phyloP scores from a whole-genome alignment of 2,329 filamentous ascomycete genomes.

The Blastomyces percursus region DNA sequence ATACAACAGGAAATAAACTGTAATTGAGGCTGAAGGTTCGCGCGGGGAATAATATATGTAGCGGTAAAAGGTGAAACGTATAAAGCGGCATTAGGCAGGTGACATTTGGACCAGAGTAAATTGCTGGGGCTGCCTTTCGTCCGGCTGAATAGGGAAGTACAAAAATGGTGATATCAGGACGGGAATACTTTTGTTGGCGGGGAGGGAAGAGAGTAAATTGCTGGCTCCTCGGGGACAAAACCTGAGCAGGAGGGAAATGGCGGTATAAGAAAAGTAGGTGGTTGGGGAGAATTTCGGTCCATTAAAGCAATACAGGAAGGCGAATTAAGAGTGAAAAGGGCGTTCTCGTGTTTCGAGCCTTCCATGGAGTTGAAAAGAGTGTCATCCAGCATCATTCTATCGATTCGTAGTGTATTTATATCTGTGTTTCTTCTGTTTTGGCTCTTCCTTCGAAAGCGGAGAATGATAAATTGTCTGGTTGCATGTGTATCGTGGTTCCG shows the following conservation, averaged over 20 bases:
- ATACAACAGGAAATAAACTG: not conserved
- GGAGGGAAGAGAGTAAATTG: not conserved
- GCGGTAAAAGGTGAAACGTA: not conserved
- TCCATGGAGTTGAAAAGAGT: not conserved
- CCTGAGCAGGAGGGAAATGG: not conserved
- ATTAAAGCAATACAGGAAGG: not conserved
- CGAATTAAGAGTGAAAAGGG: not conserved
- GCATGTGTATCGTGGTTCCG: not conserved
- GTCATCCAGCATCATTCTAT: conserved; percentile 4
- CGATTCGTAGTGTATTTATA: not conserved
- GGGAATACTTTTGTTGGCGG: not conserved
- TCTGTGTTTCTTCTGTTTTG: not conserved
- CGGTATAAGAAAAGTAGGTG: not conserved
- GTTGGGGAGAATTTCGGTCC: not conserved
- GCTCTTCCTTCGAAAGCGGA: not conserved
- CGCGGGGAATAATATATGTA: not conserved
- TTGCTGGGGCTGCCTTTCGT: not conserved
- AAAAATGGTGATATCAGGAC: not conserved
- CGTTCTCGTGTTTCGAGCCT: not conserved
- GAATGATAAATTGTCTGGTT: not conserved
- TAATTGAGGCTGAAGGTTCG: not conserved
- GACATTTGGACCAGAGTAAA: not conserved
- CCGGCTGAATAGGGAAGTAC: not conserved
- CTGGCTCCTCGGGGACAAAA: not conserved
- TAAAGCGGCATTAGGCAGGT: too few species aligned